Evolutionary conservation across 2,329 filamentous ascomycete genomes (phyloP), one percentile per base, ranked within the genome.

Genomic region (Juglanconis sp.): DNA sequence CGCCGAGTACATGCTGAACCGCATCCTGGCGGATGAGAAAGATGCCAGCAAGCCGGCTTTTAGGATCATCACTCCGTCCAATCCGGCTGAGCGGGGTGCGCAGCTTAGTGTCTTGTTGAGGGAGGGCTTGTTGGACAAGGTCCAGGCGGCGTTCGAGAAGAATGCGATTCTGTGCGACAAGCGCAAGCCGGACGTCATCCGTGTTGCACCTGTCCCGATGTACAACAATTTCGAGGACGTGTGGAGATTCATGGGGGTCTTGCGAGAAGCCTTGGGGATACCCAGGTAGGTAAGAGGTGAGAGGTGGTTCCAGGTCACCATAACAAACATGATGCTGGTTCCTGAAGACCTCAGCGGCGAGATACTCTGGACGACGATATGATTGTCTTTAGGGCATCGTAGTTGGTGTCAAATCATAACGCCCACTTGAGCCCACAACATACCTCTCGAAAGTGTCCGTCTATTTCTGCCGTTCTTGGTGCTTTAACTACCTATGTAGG

Each of bases 221-320:
- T 96, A 96, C 74, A 94, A 94, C 68, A 86, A 83, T 0, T 96
- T 90, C 70, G 79, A 81, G 61, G 92, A 96, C 65, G 87, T 92
- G 6, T 80, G 74, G 74, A 74, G 66, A 51, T 81, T 79, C 58
- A 77, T 81, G 72, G 71, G 77, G 63, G 70, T 76, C 3, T 56
- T 81, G 52, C 67, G 72, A 42, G 63, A 55, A 34, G 69, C 67
- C 1, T 56, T 71, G n/a, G 65, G 51, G 36, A 30, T 63, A 5
- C 36, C 35, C 11, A 56, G 24, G 24, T 24, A 24, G 24, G 24
- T 24, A 24, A 24, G 24, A 24, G 24, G 24, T 24, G 24, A 24
- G 24, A 24, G 24, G 24, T 24, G 24, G 24, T 24, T 24, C 24
- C 24, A 24, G 24, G 24, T 24, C 1, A 24, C 24, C 24, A 24